Evolutionary conservation across 805 yeast species (phyloP).

Genomic region (Wickerhamiella cacticola): DNA sequence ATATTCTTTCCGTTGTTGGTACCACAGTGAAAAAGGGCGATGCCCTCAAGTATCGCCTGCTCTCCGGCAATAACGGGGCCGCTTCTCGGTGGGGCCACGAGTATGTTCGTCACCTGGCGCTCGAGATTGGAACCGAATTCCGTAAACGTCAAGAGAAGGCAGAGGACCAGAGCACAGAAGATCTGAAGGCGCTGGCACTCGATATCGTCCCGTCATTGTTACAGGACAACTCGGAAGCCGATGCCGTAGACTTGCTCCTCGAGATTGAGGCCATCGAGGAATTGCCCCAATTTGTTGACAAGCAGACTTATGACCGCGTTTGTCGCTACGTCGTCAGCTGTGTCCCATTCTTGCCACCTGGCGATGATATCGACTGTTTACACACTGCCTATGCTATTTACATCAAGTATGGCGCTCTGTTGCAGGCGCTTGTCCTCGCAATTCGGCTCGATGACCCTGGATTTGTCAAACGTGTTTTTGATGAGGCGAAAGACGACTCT

Average conservation of each 20-base stretch:
- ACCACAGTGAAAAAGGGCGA: conserved; percentile 60
- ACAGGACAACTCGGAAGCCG: conserved; percentile 95
- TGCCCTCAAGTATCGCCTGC: conserved; percentile 65
- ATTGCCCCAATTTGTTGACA: conserved; percentile 74
- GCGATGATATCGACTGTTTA: conserved; percentile 76
- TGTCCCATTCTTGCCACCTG: conserved; percentile 92
- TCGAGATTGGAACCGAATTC: conserved; percentile 86
- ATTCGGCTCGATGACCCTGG: conserved; percentile 75
- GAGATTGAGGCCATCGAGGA: conserved; percentile 83
- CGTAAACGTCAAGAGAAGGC: conserved; percentile 33
- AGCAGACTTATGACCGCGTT: conserved; percentile 71
- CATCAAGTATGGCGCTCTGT: conserved; percentile 59
- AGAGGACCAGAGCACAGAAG: conserved; percentile 20
- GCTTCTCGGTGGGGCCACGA: conserved; percentile 95
- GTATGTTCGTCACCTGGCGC: conserved; percentile 86
- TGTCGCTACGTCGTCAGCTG: conserved; percentile 91
- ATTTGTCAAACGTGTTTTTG: conserved; percentile 67
- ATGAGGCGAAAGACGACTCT: conserved; percentile 59
- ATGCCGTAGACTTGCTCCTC: conserved; percentile 84
- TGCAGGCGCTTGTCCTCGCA: conserved; percentile 79
- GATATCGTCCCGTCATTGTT: conserved; percentile 80
- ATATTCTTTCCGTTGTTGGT: conserved; percentile 80
- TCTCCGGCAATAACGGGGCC: conserved; percentile 39
- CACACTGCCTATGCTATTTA: conserved; percentile 83
- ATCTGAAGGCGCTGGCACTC: conserved; percentile 53